Evolutionary conservation across 2,329 filamentous ascomycete genomes (phyloP), one percentile per base, ranked within the genome.

Genomic region (Aspergillus neotritici): DNA sequence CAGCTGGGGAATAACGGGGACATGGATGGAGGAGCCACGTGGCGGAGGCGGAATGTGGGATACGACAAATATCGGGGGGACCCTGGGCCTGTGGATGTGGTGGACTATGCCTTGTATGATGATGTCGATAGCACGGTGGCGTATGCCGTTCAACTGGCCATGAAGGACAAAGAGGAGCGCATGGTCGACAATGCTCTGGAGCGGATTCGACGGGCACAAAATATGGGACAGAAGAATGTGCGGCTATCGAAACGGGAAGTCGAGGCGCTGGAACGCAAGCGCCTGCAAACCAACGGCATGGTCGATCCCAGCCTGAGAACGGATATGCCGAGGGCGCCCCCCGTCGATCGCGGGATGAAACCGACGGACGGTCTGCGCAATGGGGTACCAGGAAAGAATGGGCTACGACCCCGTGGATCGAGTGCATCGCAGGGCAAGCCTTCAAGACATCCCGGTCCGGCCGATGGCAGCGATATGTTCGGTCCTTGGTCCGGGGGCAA

Each of bases 201-300:
- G 56, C 84, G 87, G 53, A 94, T 96, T 60, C 80, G 83, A 51
- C 79, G 82, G 52, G 88, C 90, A 12, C 82, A 87, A 62, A 79
- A 80, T 50, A 81, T 81, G 58, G 89, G 89, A 50, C 84, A 83
- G 64, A 74, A 77, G 34, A 86, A 94, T 44, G 87, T 96, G 43
- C 85, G 83, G 62, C 76, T 97, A 50, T 88, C 78, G 54, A 79
- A 83, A 57, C 81, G 85, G 41, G 90, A 96, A 65, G 73, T 95
- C 55, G 84, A 83, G 49, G 89, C 88, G 36, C 74, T 94, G 54
- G 84, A 91, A 61, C 79, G 82, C 49, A 79, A 81, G 62, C 79
- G 83, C 45, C 69, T 81, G 55, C 71, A 76, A 53, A 71, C 72
- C 29, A 68, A 70, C 43, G 53, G 44, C 37, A 42, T 41, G 43